These are phyloP conservation scores for Elasticomyces elasticus DNA, from an alignment of 495 filamentous ascomycete genomes.

Conservation along the genomic window DNA sequence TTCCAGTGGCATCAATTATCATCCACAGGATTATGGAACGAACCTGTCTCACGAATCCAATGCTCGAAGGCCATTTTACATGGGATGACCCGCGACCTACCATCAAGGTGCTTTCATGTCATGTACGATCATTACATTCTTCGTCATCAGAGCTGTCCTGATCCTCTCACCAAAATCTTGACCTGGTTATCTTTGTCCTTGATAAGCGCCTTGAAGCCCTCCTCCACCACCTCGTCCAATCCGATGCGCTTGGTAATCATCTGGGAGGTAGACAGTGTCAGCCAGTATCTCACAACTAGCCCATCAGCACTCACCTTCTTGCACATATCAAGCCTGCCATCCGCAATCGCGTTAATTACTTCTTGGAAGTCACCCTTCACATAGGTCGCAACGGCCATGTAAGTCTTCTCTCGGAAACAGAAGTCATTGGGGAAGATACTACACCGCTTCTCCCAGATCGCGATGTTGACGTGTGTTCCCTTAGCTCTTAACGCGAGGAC, in stretches of 20 bases:
- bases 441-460: slow-evolving; percentile 49
- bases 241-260: slow-evolving; percentile 52
- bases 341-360: slow-evolving; percentile 43
- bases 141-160: slow-evolving; percentile 11
- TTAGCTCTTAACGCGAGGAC: slow-evolving; percentile 40
- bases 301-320: too few species aligned
- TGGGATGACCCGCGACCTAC: too few species aligned
- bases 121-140: too few species aligned
- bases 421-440: slow-evolving; percentile 43
- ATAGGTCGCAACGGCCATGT: slow-evolving; percentile 47
- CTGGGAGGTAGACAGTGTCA: too few species aligned
- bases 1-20: too few species aligned
- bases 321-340: slow-evolving; percentile 41
- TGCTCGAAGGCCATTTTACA: too few species aligned
- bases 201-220: slow-evolving; percentile 47
- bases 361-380: slow-evolving; percentile 45
- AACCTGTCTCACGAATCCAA: too few species aligned
- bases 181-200: slow-evolving; percentile 49
- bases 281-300: too few species aligned
- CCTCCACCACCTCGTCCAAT: slow-evolving; percentile 46
- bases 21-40: too few species aligned
- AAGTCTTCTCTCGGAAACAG: slow-evolving; percentile 47
- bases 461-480: slow-evolving; percentile 53
- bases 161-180: slow-evolving; percentile 44
- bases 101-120: too few species aligned